Conservation (phyloP, 2,329 filamentous ascomycete species). For the Talaromyces sp. region DNA sequence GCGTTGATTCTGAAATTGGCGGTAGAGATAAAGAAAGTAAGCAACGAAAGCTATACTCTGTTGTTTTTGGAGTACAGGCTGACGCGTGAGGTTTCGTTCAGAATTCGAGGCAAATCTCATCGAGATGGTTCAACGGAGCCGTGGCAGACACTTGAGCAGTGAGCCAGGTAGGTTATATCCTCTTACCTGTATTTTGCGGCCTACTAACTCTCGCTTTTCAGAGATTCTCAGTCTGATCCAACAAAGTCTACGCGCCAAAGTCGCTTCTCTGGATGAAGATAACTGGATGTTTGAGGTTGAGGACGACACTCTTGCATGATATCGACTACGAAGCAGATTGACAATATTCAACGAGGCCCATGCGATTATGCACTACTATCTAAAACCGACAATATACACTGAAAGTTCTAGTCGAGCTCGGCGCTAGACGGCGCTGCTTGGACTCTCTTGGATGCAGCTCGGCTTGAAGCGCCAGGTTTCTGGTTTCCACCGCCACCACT, state of each 20-base stretch:
- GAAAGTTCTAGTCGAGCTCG: constrained; percentile 36
- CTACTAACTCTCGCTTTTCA: constrained; percentile 21
- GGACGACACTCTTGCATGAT: constrained; percentile 37
- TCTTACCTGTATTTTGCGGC: neutral
- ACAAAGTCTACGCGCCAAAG: constrained; percentile 66
- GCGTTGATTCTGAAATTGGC: constrained; percentile 19
- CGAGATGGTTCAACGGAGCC: constrained; percentile 37
- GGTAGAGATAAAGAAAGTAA: constrained; percentile 38
- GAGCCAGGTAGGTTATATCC: constrained; percentile 50
- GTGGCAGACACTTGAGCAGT: constrained; percentile 49
- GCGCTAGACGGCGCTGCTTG: constrained; percentile 41
- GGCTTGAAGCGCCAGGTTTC: constrained; percentile 39
- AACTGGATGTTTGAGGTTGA: constrained; percentile 88
- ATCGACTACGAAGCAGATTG: neutral
- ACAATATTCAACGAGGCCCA: neutral
- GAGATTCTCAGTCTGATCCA: constrained; percentile 67
- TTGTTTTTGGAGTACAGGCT: neutral
- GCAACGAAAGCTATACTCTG: constrained; percentile 12
- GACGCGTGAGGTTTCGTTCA: constrained; percentile 10
- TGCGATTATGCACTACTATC: neutral
- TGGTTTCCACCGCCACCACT: constrained; percentile 32
- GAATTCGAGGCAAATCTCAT: constrained; percentile 44
- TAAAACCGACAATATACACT: constrained; percentile 1
- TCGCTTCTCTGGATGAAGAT: constrained; percentile 70
- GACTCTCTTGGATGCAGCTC: constrained; percentile 40